Evolutionary conservation across 176 grass and related monocot species (phyloP).

Genomic region (Bothriochloa decipiens): DNA sequence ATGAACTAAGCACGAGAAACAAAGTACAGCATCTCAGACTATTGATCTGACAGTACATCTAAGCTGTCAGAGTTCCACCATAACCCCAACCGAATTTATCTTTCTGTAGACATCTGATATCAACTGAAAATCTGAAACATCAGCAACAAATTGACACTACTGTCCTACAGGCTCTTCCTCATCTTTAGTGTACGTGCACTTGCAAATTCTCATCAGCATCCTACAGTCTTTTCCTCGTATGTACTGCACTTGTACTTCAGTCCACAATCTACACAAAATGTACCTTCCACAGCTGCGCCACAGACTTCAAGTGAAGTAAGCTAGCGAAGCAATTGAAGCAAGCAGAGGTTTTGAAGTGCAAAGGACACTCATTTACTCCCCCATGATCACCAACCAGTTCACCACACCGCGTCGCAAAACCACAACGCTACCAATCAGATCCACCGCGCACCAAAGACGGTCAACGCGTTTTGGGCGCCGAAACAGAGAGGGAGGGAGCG

Average conservation of each 20-base stretch:
- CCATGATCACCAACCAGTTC: no score
- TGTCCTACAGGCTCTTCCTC: not conserved
- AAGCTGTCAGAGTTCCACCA: not conserved
- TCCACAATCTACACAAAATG: not conserved
- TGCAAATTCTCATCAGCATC: not conserved
- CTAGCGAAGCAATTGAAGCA: not conserved
- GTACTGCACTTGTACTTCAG: not conserved
- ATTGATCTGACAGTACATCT: not conserved
- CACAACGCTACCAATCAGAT: not conserved
- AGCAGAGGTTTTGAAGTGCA: not conserved
- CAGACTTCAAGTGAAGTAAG: no score
- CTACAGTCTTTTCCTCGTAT: not conserved
- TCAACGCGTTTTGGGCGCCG: not conserved
- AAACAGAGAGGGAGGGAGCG: not conserved
- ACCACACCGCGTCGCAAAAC: not conserved
- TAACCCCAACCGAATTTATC: not conserved
- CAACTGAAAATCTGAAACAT: not conserved
- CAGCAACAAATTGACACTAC: not conserved
- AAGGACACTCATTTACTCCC: slow-evolving; percentile 14
- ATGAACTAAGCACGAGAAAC: not conserved
- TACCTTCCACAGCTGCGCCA: not conserved
- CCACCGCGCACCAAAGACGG: not conserved
- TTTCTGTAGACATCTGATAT: not conserved
- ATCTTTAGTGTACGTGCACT: not conserved
- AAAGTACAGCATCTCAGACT: not conserved